A percentile compares a stretch with the other conserved stretches of the same genome.
Conservation (phyloP, 805 yeast species). For the Groenewaldozyma salmanticensis region DNA sequence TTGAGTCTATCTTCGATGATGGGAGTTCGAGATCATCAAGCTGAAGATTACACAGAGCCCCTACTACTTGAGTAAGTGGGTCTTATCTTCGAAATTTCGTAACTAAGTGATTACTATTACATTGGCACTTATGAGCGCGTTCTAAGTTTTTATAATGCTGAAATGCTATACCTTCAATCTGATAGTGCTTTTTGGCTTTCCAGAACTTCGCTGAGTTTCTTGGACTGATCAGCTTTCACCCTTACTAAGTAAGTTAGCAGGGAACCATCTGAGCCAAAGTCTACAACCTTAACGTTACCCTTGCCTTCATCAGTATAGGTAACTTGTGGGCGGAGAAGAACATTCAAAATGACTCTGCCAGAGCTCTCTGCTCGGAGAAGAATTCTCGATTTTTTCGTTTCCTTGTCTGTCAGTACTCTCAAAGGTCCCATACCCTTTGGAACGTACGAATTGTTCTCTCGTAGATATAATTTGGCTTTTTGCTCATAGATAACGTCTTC, state of each 20-base stretch:
- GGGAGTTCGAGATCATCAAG: too few relatives aligned
- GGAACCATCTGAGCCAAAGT: conserved; percentile 40
- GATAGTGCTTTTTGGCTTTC: conserved; percentile 7
- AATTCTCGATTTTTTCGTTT: conserved; percentile 55
- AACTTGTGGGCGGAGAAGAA: conserved; percentile 46
- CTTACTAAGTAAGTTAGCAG: conserved; percentile 61
- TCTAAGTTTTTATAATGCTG: too few relatives aligned
- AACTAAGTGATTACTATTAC: too few relatives aligned
- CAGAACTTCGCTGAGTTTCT: conserved; percentile 29
- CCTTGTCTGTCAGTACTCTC: conserved; percentile 55
- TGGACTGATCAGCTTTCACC: conserved; percentile 66
- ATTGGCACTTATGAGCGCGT: too few relatives aligned
- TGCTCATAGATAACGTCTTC: conserved; percentile 57
- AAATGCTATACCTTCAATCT: background rate
- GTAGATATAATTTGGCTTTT: conserved; percentile 61
- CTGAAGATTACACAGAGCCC: too few relatives aligned
- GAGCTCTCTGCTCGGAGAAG: conserved; percentile 85
- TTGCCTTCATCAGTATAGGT: conserved; percentile 51
- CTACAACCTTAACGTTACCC: conserved; percentile 61
- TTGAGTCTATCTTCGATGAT: too few relatives aligned
- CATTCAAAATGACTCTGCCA: conserved; percentile 66
- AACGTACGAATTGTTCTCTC: conserved; percentile 32
- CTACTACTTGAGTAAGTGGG: too few relatives aligned
- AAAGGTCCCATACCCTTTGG: conserved; percentile 69
- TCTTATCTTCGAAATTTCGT: too few relatives aligned